Base-by-base conservation (phyloP, 202 grass and related monocot genomes). In the Setaria viridis region DNA sequence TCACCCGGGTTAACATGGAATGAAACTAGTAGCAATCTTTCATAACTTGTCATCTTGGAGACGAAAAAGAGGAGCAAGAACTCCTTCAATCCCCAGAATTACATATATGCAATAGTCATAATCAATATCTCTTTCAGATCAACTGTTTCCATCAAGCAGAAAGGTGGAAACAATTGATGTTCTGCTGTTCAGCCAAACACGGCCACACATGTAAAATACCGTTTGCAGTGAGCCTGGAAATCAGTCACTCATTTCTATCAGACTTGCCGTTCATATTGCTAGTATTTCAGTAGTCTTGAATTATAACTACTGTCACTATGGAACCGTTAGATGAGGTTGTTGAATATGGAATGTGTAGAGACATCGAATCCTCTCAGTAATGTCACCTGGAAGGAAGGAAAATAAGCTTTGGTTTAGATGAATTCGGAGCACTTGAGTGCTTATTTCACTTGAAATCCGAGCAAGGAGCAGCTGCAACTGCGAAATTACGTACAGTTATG, bases 311-410 rank as follows among this genome's bases (percentile, higher is more conserved):
- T 9, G 5, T 58, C 35, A 50, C 70, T 69, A 42, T 39, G 37
- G 45, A 76, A 76, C 25, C 9, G 10, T 45, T 56, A 53, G 62
- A 83, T 81, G 74, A 77, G 64, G 67, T 81, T 67, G 60, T 41
- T 45, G 79, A 78, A 95, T 67, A 91, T 95, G 95, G 45, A 89
- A 84, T 75, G 79, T 15, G 29, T 94, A 89, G 60, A 98, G 93
- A 65, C 87, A 93, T 72, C 83, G 80, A 87, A 98, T 94, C 71
- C 89, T 90, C 87, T 92, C 88, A 20, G 87, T 85, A 86, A 98
- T 75, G 67, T 91, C 93, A 95, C 91, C 93, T 95, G 54, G 75
- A 88, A 87, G 33, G 20, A 75, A 82, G 20, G 49, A 81, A 85
- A 80, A 81, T 14, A 69, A 45, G 78, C n/a, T 59, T 86, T 34